These are phyloP conservation scores for Candida caryicola DNA, from an alignment of 805 yeast species.

Conservation along the genomic window DNA sequence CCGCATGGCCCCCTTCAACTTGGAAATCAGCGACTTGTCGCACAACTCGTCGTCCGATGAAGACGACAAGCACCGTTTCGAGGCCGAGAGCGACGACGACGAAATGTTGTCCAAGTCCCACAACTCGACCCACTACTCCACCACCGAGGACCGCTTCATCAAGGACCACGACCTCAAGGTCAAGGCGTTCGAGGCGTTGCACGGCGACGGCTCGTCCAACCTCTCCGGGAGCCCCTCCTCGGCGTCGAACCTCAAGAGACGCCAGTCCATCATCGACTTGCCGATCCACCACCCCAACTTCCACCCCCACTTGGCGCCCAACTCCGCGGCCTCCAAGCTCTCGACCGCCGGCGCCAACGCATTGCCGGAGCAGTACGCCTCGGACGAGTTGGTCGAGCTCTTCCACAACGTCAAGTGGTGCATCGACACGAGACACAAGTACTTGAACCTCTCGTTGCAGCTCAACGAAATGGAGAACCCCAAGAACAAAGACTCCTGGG, in stretches of 20 bases:
- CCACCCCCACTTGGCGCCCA: conserved; percentile 18
- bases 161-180: conserved; percentile 67
- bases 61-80: conserved; percentile 6
- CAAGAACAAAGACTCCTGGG: conserved; percentile 71
- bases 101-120: conserved; percentile 28
- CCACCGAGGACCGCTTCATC: conserved; percentile 61
- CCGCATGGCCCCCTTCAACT: conserved; percentile 5
- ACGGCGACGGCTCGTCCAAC: conserved; percentile 11
- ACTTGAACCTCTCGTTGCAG: conserved; percentile 70
- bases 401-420: conserved; percentile 63
- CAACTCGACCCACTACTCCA: conserved; percentile 56
- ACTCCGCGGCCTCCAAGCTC: conserved; percentile 15
- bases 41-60: conserved; percentile 2
- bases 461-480: conserved; percentile 71
- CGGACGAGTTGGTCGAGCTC: conserved; percentile 63
- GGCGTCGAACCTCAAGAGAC: conserved; percentile 18
- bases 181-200: conserved; percentile 53
- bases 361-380: conserved; percentile 53
- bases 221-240: conserved; percentile 4
- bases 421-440: conserved; percentile 71
- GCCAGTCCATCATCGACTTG: conserved; percentile 40
- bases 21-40: conserved; percentile 3
- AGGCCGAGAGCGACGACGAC: conserved; percentile 21
- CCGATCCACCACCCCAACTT: conserved; percentile 22
- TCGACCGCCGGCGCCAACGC: conserved; percentile 14